Conservation (phyloP, 371 early-diverging fungal species). For the Apophysomyces variabilis region DNA sequence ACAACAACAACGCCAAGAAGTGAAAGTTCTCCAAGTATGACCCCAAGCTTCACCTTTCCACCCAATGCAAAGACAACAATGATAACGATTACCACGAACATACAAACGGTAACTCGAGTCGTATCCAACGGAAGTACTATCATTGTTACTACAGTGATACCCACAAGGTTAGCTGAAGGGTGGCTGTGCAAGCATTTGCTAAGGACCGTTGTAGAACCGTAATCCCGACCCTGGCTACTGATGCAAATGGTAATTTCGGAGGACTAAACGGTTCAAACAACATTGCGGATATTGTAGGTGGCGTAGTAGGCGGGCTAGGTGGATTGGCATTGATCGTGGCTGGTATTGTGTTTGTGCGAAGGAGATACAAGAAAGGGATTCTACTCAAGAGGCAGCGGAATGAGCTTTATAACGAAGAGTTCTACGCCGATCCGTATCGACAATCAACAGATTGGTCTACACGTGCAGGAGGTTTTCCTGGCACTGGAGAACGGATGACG, state of each 20-base stretch:
- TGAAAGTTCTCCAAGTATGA: neutral
- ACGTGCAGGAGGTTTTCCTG: slow-evolving; percentile 25
- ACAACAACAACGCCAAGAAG: slow-evolving; percentile 6
- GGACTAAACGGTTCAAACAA: neutral
- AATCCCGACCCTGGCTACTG: slow-evolving; percentile 31
- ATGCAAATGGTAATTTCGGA: slow-evolving; percentile 1
- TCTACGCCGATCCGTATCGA: slow-evolving; percentile 32
- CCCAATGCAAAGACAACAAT: slow-evolving; percentile 4
- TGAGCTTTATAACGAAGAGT: slow-evolving; percentile 33
- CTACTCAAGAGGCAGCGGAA: slow-evolving; percentile 20
- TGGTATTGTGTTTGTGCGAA: slow-evolving; percentile 22
- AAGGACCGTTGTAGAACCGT: slow-evolving; percentile 27
- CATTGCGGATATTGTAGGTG: slow-evolving; percentile 29
- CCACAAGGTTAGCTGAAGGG: slow-evolving; percentile 33
- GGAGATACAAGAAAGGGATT: slow-evolving; percentile 20
- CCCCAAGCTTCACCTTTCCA: neutral
- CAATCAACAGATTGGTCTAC: slow-evolving; percentile 27
- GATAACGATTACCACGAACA: slow-evolving; percentile 22
- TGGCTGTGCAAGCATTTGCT: neutral
- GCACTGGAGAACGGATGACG: slow-evolving; percentile 23
- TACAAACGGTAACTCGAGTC: slow-evolving; percentile 27
- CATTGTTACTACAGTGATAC: slow-evolving; percentile 35
- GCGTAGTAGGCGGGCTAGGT: slow-evolving; percentile 35
- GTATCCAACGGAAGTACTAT: slow-evolving; percentile 33
- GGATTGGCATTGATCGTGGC: slow-evolving; percentile 35